phyloP scores from a whole-genome alignment of 805 yeast genomes.

The Saturnispora gosingensis region DNA sequence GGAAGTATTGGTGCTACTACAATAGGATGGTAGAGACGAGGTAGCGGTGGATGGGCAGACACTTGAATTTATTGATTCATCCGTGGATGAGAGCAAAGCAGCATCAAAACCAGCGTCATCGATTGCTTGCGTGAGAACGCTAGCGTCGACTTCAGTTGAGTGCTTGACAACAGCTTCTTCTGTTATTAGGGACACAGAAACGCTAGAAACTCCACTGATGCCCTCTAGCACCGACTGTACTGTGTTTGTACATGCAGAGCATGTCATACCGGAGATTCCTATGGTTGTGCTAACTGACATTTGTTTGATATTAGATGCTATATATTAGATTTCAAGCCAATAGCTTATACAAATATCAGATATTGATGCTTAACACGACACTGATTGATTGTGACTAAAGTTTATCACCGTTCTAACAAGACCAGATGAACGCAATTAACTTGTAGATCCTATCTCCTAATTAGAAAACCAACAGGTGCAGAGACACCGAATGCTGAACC shows the following conservation, averaged over 20 bases:
- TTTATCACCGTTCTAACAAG: too few relatives aligned
- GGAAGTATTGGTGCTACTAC: not conserved
- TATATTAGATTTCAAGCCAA: not conserved
- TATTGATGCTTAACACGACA: not conserved
- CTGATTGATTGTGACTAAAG: not conserved
- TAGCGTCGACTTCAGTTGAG: constrained; percentile 23
- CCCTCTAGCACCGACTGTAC: constrained; percentile 38
- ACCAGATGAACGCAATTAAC: not conserved
- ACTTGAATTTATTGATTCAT: not conserved
- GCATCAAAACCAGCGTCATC: constrained; percentile 41
- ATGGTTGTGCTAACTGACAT: constrained; percentile 6
- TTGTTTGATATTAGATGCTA: not conserved
- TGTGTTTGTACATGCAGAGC: constrained; percentile 57
- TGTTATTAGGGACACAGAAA: constrained; percentile 59
- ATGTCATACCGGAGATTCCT: constrained; percentile 64
- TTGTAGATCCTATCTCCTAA: too few relatives aligned
- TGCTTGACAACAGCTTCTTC: constrained; percentile 56
- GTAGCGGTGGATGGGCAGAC: not conserved
- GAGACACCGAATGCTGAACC: not conserved
- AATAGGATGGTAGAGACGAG: not conserved
- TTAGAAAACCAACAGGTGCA: not conserved
- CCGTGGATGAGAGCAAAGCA: constrained; percentile 5
- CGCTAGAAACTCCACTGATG: constrained; percentile 26
- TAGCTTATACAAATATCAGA: not conserved
- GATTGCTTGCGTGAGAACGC: constrained; percentile 33